Conservation (phyloP, 2,329 filamentous ascomycete species). For the Tolypocladium capitatum region DNA sequence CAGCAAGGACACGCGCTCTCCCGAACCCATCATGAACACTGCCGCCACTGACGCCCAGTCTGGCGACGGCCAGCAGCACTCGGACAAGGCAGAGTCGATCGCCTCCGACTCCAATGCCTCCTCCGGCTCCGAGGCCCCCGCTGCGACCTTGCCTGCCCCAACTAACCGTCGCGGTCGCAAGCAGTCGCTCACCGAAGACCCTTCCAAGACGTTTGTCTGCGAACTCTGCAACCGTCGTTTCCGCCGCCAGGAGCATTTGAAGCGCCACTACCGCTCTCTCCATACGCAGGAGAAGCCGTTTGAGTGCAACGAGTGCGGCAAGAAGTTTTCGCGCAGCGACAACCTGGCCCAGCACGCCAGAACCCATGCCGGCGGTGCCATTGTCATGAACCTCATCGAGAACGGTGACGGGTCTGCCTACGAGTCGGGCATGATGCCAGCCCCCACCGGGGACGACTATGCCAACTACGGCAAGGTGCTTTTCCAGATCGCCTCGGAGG, state of each 20-base stretch:
- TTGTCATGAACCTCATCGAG: constrained; percentile 81
- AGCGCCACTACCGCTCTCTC: constrained; percentile 95
- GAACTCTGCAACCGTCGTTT: constrained; percentile 93
- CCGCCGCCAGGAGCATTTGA: constrained; percentile 94
- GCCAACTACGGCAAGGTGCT: constrained; percentile 61
- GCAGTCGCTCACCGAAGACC: constrained; percentile 94
- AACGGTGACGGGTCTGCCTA: constrained; percentile 42
- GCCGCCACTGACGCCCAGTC: constrained; percentile 20
- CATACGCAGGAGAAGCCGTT: constrained; percentile 99
- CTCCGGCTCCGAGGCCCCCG: constrained; percentile 31
- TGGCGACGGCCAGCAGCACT: constrained; percentile 21
- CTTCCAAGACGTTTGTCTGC: constrained; percentile 96
- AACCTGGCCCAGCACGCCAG: constrained; percentile 93
- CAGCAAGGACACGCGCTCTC: constrained; percentile 28
- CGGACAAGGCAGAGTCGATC: constrained; percentile 21
- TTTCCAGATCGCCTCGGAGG: constrained; percentile 66
- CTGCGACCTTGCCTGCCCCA: constrained; percentile 35
- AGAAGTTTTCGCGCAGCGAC: constrained; percentile 97
- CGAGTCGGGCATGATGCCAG: constrained; percentile 28
- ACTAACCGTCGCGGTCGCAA: constrained; percentile 91
- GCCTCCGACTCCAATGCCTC: constrained; percentile 25
- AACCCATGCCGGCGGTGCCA: constrained; percentile 80
- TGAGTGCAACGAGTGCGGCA: constrained; percentile 92
- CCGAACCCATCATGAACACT: constrained; percentile 29
- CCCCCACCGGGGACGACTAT: constrained; percentile 45